A percentile compares a stretch with the other conserved stretches of the same genome.
These are phyloP conservation scores for Asparagopsis taxiformis DNA, from an alignment of 31 red algal species.

Conservation along the genomic window DNA sequence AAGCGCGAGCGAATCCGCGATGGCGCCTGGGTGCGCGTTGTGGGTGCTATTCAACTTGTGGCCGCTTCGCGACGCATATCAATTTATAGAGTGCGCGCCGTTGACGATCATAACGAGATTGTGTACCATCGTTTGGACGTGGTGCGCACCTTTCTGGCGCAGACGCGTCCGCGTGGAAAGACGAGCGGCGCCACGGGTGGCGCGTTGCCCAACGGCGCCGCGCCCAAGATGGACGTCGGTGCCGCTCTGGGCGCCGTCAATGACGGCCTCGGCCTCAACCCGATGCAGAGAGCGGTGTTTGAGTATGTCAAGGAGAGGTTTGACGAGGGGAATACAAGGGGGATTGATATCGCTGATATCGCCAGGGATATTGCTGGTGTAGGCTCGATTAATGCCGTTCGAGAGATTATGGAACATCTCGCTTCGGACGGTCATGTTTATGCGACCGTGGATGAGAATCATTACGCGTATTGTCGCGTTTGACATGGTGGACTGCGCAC, in stretches of 20 bases:
- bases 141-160: slow-evolving; percentile 47
- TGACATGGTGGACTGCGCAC: slow-evolving; percentile 14
- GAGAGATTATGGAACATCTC: slow-evolving; percentile 52
- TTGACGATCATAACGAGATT: slow-evolving; percentile 79
- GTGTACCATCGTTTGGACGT: slow-evolving; percentile 67
- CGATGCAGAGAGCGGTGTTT: slow-evolving; percentile 25
- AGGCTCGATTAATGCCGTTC: slow-evolving; percentile 14
- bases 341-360: slow-evolving; percentile 53
- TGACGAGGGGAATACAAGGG: slow-evolving; percentile 10
- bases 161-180: slow-evolving; percentile 56
- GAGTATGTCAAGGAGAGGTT: slow-evolving; percentile 34
- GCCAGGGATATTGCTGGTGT: slow-evolving; percentile 18
- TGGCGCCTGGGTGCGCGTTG: slow-evolving; percentile 77
- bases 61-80: slow-evolving; percentile 4
- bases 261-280: slow-evolving; percentile 27
- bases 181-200: too few relatives aligned
- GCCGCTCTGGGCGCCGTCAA: too few relatives aligned
- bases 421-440: slow-evolving; percentile 75
- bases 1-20: slow-evolving; percentile 37
- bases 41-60: slow-evolving; percentile 27
- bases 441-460: slow-evolving; percentile 74
- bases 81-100: slow-evolving; percentile 34
- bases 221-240: too few relatives aligned
- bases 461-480: slow-evolving; percentile 56
- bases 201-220: too few relatives aligned